These are phyloP conservation scores for Phytopythium sindhum DNA, from an alignment of 352 stramenopile genomes.

Conservation along the genomic window DNA sequence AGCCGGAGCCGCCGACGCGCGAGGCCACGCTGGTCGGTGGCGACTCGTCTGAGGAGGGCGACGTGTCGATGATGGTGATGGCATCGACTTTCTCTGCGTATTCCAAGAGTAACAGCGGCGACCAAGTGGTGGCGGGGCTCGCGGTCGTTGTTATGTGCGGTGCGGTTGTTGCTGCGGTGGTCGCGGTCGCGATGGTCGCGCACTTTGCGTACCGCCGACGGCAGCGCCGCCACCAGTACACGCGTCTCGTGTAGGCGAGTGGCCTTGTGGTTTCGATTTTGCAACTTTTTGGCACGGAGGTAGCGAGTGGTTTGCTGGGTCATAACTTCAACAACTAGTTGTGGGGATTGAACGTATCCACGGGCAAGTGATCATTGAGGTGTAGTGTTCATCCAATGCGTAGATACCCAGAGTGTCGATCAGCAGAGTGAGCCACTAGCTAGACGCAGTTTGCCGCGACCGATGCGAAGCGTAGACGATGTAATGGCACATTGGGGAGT, in stretches of 20 bases:
- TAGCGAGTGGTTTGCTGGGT: neutral
- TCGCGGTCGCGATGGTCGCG: neutral
- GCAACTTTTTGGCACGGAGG: neutral
- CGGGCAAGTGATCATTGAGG: no score
- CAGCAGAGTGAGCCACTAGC: no score
- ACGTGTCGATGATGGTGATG: neutral
- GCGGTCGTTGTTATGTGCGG: neutral
- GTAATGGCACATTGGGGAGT: no score
- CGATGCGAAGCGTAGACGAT: no score
- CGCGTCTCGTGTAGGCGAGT: constrained; percentile 2
- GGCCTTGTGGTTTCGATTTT: neutral
- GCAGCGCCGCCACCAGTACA: constrained; percentile 4
- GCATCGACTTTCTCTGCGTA: constrained; percentile 1
- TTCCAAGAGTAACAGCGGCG: neutral
- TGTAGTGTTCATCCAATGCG: no score
- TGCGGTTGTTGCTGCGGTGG: neutral
- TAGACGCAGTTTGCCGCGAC: no score
- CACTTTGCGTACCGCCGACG: neutral
- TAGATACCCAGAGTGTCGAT: no score
- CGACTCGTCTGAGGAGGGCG: neutral
- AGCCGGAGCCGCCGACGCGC: constrained; percentile 9
- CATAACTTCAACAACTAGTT: neutral
- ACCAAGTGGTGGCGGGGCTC: neutral
- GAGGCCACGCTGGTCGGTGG: constrained; percentile 3
- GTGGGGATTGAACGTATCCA: neutral